phyloP scores from a whole-genome alignment of 2,329 filamentous ascomycete species.

The Hawksworthiomyces lignivorus region DNA sequence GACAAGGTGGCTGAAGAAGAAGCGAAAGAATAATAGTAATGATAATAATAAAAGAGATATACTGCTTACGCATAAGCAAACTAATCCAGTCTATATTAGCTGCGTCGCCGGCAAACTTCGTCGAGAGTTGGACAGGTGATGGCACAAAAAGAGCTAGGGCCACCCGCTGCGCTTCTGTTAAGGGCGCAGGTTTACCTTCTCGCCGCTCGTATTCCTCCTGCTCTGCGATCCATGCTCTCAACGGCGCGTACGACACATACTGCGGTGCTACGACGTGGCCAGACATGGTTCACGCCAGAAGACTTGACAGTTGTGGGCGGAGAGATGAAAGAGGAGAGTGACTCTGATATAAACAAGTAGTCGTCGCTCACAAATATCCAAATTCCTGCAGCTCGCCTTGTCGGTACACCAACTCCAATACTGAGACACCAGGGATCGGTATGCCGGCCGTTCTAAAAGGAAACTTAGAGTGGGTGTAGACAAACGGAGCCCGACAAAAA shows the following conservation, averaged over 20 bases:
- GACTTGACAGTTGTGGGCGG: too few relatives aligned
- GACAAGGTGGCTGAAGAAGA: slow-evolving; percentile 1
- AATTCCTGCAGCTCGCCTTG: too few relatives aligned
- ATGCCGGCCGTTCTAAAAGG: too few relatives aligned
- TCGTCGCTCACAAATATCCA: too few relatives aligned
- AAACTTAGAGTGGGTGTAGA: too few relatives aligned
- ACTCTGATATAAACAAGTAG: too few relatives aligned
- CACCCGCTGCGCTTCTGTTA: slow-evolving; percentile 30
- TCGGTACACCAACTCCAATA: too few relatives aligned
- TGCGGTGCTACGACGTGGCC: too few relatives aligned
- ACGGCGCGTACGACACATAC: neutral
- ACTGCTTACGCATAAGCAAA: slow-evolving; percentile 26
- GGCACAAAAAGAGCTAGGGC: slow-evolving; percentile 32
- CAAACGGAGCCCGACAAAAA: too few relatives aligned
- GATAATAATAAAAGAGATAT: neutral
- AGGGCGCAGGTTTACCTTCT: slow-evolving; percentile 24
- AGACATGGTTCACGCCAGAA: too few relatives aligned
- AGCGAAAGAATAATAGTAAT: slow-evolving; percentile 11
- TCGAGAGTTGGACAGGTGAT: neutral
- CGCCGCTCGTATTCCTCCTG: slow-evolving; percentile 30
- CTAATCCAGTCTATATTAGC: slow-evolving; percentile 31
- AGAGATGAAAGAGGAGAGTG: too few relatives aligned
- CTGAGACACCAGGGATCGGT: too few relatives aligned
- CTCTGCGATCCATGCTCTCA: slow-evolving; percentile 32
- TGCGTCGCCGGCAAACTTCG: slow-evolving; percentile 2